Percentiles rank a stretch among this genome's conserved stretches.
Conservation (phyloP, 2,329 filamentous ascomycete genomes). For the Blastomyces gilchristii region DNA sequence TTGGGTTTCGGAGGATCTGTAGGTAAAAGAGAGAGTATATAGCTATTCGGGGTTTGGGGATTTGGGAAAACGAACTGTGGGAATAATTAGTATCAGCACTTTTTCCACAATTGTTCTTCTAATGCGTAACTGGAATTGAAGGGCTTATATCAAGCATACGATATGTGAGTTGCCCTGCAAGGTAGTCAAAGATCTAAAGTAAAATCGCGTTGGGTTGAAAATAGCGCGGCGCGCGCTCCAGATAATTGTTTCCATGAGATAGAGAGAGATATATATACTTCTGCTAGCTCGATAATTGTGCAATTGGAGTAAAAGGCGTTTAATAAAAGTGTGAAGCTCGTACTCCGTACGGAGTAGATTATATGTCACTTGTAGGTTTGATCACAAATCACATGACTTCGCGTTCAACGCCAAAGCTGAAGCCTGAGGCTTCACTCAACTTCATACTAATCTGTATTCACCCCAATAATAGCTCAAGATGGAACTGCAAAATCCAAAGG, state of each 20-base stretch:
- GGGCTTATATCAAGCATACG: slow-evolving; percentile 23
- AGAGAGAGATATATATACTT: not conserved
- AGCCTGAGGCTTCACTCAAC: not conserved
- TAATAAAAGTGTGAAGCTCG: not conserved
- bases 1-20: slow-evolving; percentile 43
- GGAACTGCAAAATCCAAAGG: not conserved
- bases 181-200: slow-evolving; percentile 28
- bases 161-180: slow-evolving; percentile 32
- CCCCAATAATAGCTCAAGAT: not conserved
- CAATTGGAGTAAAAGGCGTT: not conserved
- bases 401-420: not conserved
- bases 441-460: not conserved
- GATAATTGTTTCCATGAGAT: slow-evolving; percentile 22
- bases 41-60: slow-evolving; percentile 28
- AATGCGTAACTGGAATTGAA: not conserved
- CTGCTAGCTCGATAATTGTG: not conserved
- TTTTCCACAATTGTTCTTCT: not conserved
- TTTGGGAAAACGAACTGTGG: slow-evolving; percentile 26
- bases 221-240: slow-evolving; percentile 17
- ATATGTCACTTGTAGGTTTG: not conserved
- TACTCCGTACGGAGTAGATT: too few relatives aligned
- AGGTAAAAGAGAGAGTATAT: slow-evolving; percentile 48
- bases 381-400: not conserved
- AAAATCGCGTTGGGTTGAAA: slow-evolving; percentile 17
- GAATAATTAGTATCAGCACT: not conserved